Base-by-base conservation (phyloP, 805 yeast species). In the Cephaloascus fragrans region DNA sequence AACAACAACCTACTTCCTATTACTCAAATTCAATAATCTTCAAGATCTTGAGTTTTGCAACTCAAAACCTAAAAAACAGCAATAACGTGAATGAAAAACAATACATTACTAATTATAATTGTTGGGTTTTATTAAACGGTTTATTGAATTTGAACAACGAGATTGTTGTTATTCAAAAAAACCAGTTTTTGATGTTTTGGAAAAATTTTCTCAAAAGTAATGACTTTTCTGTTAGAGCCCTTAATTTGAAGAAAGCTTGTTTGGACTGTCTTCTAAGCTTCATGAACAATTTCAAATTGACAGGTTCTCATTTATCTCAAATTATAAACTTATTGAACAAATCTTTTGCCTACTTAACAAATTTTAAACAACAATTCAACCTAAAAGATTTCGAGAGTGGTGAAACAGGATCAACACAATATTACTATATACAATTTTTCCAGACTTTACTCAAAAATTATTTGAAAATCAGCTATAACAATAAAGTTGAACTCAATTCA, bases 101-200 rank as follows among this genome's bases (percentile, higher is more conserved):
- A 12, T 23, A 23, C 12, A 23, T 23, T 23, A 23, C 28, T 8
- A 23, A 23, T 23, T 23, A 23, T 12, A 23, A 23, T 23, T 23
- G 85, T 32, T 83, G 93, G 90, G 67, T 74, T 14, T 49, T 80
- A 18, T 49, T 83, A 18, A 63, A 69, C 43, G 90, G 90, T 2
- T 54, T 82, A 3, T 73, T 83, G 67, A 72, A 77, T 37, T 72
- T 75, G 48, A 50, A 58, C 1, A 34, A 39, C 5, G 41, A 53
- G 0, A 72, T 75, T 40, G 61, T 83, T 29, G 61, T 67, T 37
- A 62, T 75, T 40, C 80, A 80, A 45, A 59, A 71, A 12, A 68
- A 77, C 3, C 86, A 80, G 46, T 62, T 83, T 37, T 55, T 83
- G 35, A 54, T 66, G 8, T 62, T 82, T 41, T 83, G 89, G 89